Base-by-base conservation (phyloP, 2,329 filamentous ascomycete species). In the Alternaria arbusti region DNA sequence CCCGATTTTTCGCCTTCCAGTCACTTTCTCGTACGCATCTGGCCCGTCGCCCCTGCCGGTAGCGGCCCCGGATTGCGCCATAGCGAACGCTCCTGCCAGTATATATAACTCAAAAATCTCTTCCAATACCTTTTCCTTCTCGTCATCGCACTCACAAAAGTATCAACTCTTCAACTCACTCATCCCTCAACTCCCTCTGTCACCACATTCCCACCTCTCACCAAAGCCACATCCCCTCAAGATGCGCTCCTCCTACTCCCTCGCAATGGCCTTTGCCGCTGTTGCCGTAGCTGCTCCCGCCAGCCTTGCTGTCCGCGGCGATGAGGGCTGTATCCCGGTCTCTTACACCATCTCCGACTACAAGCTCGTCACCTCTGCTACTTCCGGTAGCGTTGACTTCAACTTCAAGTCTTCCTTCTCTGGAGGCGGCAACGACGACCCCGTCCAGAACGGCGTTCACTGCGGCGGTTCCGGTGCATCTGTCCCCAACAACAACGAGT, bases 341-440 rank as follows among this genome's bases (percentile, higher is more conserved):
- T 64, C 67, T 15, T 78, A 77, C 66, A 72, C 69, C 25, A 62
- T 78, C 22, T 65, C 70, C 9, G 54, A 71, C 62, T 78, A 70
- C 65, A 64, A 45, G 2, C 66, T 73, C 36, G 57, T 59, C 13
- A 68, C 59, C 11, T 68, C 68, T 13, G 22, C 60, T n/a, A 50
- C 50, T 25, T 59, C 54, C 23, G 63, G 64, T 43, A 59, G 54
- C n/a, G 62, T 78, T 51, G 56, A 63, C 60, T 77, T 77, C 68
- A 67, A 54, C 44, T 70, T 78, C 65, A 46, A 67, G 47, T 71
- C 74, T 22, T 36, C 13, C 15, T 78, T 74, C 59, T 32, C 63
- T 9, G 32, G 56, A 43, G 49, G 59, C 46, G 61, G 45, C 54
- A 63, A 69, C 61, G 13, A 57, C 13, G 76, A 78, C 47, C 13